phyloP scores from a whole-genome alignment of 106 monocot genomes.

The Allium cepa region DNA sequence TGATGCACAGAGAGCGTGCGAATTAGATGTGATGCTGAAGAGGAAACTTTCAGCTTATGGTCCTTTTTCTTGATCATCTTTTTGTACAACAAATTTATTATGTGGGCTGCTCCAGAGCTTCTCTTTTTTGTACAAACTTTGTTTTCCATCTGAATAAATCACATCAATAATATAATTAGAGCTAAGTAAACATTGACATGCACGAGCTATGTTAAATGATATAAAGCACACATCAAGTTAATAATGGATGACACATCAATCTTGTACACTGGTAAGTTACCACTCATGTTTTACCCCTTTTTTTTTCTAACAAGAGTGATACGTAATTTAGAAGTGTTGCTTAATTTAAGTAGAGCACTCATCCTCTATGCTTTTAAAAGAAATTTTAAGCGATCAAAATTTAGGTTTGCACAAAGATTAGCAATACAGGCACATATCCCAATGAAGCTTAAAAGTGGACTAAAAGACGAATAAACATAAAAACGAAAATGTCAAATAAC shows the following conservation, averaged over 20 bases:
- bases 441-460: neutral
- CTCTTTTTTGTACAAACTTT: constrained; percentile 15
- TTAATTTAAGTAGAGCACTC: too few relatives aligned
- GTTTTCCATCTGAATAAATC: constrained; percentile 8
- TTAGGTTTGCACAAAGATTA: neutral
- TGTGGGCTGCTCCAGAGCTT: constrained; percentile 22
- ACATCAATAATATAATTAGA: too few relatives aligned
- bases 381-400: too few relatives aligned
- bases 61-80: constrained; percentile 24
- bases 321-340: too few relatives aligned
- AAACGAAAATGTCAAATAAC: neutral
- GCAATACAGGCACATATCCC: neutral
- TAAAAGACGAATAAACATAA: neutral
- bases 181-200: too few relatives aligned
- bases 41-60: constrained; percentile 25
- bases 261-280: too few relatives aligned
- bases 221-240: too few relatives aligned
- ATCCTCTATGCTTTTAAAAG: too few relatives aligned
- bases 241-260: too few relatives aligned
- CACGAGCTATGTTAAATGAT: too few relatives aligned
- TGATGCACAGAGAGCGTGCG: constrained; percentile 68
- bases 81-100: constrained; percentile 29
- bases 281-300: too few relatives aligned
- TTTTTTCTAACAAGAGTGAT: too few relatives aligned
- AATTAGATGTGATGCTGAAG: constrained; percentile 28